A percentile compares a stretch with the other conserved stretches of the same genome.
Conservation (phyloP, 495 filamentous ascomycete genomes). For the Penicillium riverlandense region DNA sequence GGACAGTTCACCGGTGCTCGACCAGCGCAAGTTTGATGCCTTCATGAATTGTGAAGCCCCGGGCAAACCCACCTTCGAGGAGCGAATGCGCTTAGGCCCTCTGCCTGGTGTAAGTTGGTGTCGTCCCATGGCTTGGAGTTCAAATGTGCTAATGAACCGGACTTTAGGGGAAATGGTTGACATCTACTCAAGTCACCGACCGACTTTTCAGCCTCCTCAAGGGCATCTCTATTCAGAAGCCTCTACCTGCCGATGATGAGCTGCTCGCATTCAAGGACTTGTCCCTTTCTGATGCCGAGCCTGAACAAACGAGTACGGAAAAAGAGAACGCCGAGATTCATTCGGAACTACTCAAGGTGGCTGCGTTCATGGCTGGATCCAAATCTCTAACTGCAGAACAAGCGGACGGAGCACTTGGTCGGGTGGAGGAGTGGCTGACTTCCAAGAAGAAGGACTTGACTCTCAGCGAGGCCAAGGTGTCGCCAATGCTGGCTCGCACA, state of each 20-base stretch:
- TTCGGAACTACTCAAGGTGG: constrained; percentile 23
- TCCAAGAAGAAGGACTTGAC: constrained; percentile 19
- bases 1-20: constrained; percentile 18
- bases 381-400: constrained; percentile 26
- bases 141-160: not conserved
- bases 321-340: constrained; percentile 26
- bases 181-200: constrained; percentile 28
- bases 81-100: constrained; percentile 33
- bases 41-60: constrained; percentile 42
- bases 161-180: constrained; percentile 32
- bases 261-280: constrained; percentile 23
- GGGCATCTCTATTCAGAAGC: constrained; percentile 25
- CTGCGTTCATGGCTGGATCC: constrained; percentile 29
- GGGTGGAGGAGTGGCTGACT: constrained; percentile 29
- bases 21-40: constrained; percentile 29
- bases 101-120: constrained; percentile 28
- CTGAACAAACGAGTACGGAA: constrained; percentile 30
- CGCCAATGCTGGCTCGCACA: constrained; percentile 17
- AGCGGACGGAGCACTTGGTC: constrained; percentile 20
- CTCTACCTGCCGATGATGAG: constrained; percentile 17
- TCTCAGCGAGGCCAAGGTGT: constrained; percentile 10
- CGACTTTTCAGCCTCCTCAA: constrained; percentile 27
- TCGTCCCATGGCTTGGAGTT: not conserved
- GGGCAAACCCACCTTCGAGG: constrained; percentile 31
- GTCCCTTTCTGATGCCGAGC: constrained; percentile 11